Evolutionary conservation across 345 rosid genomes (phyloP), one percentile per base, ranked within the genome.

Genomic region (Arabis hirsuta): DNA sequence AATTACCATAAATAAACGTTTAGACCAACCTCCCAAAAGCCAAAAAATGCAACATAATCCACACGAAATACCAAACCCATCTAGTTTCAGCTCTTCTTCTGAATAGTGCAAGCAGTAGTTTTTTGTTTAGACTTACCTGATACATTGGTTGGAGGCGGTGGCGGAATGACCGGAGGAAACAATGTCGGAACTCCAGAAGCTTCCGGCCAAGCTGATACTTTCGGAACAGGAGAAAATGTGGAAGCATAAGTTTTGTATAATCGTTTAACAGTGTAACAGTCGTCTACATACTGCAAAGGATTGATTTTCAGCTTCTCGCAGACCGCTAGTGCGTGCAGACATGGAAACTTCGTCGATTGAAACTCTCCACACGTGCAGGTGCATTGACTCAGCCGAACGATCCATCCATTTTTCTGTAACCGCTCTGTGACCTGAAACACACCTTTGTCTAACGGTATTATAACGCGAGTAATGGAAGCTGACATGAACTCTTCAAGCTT

Each of bases 261-360:
- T 1, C 12, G 48, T 22, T 59, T 6, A 12, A 59, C 2, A 22
- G 19, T 12, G 64, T 59, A 59, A 12, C 19, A 59, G 19, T 6
- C 16, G 3, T 67, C 72, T 4, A 67, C 72, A 67, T 67, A 67
- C 54, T 43, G 72, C 54, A 59, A 12, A 41, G 64, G 64, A 12
- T 59, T 59, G 12, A 59, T 41, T 20, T 59, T 59, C 12, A 64
- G 13, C 56, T 48, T 64, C 16, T 48, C 2, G 12, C 46, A 67
- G 19, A 67, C 61, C 0, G 42, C 52, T 54, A 53, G 12, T 27
- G 52, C 71, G 29, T 67, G 72, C 7, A 41, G 16, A 29, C 72
- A 54, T 41, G 71, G 71, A 4, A 67, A 4, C 50, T 51, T 67
- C 4, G 1, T 0, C 0, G 1, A 0, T 27, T 67, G 62, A 19